phyloP scores from a whole-genome alignment of 352 stramenopile species.

The Phytophthora melonis region DNA sequence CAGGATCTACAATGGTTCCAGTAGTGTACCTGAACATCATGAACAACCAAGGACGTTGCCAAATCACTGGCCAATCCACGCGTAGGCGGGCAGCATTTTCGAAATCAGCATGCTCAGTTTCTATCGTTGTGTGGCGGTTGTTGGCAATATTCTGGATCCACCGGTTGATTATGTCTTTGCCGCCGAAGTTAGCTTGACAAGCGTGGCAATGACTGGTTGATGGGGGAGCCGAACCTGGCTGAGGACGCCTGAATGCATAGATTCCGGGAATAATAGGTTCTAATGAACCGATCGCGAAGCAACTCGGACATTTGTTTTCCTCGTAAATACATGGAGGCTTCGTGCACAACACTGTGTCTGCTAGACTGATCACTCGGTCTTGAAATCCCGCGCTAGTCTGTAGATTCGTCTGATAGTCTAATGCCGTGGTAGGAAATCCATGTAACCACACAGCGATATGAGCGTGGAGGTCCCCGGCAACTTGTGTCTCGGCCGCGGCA shows the following conservation, averaged over 20 bases:
- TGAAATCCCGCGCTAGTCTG: too few relatives aligned
- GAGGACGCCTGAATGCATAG: background rate
- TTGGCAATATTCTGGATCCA: background rate
- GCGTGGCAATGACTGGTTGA: background rate
- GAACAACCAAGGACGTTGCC: conserved; percentile 2
- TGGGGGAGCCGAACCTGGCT: background rate
- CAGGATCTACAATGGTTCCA: conserved; percentile 26
- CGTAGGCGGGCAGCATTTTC: conserved; percentile 3
- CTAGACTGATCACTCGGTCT: background rate
- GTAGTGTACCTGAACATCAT: conserved; percentile 21
- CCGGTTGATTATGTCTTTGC: background rate
- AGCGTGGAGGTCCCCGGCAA: background rate
- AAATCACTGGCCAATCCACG: background rate
- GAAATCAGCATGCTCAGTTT: background rate
- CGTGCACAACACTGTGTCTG: background rate
- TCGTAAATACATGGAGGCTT: background rate
- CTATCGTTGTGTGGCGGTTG: background rate
- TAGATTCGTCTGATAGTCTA: too few relatives aligned
- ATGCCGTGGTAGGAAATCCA: background rate
- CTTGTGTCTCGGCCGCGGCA: background rate
- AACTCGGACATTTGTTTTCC: background rate
- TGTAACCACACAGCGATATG: background rate
- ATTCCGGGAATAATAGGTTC: background rate
- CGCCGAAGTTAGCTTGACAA: background rate
- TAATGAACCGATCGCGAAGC: background rate